These are phyloP conservation scores for Penicillium lividum DNA, from an alignment of 495 filamentous ascomycete genomes.

Conservation along the genomic window DNA sequence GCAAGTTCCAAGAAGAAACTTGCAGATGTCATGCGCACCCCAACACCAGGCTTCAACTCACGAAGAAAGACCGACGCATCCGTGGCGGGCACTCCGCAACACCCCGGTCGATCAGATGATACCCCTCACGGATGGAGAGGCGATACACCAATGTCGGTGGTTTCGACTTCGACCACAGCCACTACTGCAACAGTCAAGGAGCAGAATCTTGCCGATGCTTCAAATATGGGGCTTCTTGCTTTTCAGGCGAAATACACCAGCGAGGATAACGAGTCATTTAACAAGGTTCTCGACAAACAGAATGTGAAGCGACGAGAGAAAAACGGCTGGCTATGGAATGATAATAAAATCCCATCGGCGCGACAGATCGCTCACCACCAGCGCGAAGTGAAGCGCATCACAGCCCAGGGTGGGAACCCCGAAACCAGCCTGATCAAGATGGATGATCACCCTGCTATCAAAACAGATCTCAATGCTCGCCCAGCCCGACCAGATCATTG, in stretches of 20 bases:
- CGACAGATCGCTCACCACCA: conserved; percentile 81
- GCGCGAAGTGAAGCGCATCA: conserved; percentile 62
- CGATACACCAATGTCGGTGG: conserved; percentile 68
- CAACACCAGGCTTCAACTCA: conserved; percentile 52
- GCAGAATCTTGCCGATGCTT: conserved; percentile 63
- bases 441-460: conserved; percentile 48
- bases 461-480: conserved; percentile 62
- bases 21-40: conserved; percentile 74
- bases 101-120: conserved; percentile 54
- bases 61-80: conserved; percentile 37
- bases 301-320: conserved; percentile 80
- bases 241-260: conserved; percentile 94
- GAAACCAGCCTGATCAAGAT: conserved; percentile 37
- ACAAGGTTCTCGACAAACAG: conserved; percentile 86
- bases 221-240: conserved; percentile 74
- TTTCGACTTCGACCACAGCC: conserved; percentile 41
- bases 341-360: conserved; percentile 85
- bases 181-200: conserved; percentile 24
- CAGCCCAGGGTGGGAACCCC: conserved; percentile 46
- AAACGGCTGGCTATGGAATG: conserved; percentile 83
- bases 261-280: conserved; percentile 96
- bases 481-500: conserved; percentile 79
- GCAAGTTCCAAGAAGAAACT: conserved; percentile 72
- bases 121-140: conserved; percentile 50
- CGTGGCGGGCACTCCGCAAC: conserved; percentile 26